phyloP scores from a whole-genome alignment of 768 basidiomycete genomes.

The Phylloporus scabripes region DNA sequence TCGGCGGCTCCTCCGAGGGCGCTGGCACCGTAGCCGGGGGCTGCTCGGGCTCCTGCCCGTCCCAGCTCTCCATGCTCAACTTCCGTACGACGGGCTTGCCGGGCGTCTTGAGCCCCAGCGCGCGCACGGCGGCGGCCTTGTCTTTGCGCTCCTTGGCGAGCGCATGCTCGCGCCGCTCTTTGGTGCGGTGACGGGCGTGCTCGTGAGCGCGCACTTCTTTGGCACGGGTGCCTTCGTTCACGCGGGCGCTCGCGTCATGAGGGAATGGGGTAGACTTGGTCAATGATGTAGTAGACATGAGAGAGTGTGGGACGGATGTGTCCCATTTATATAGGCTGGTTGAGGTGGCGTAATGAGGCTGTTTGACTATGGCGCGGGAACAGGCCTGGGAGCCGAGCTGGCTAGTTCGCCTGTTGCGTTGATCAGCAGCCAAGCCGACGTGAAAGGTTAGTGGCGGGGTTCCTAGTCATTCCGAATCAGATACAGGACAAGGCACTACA shows the following conservation, averaged over 20 bases:
- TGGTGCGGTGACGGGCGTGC: constrained; percentile 30
- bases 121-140: constrained; percentile 14
- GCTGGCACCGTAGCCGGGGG: neutral
- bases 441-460: constrained; percentile 4
- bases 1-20: constrained; percentile 1
- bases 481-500: constrained; percentile 21
- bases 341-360: constrained; percentile 18
- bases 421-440: constrained; percentile 1
- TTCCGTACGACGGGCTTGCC: constrained; percentile 21
- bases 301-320: constrained; percentile 6
- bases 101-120: constrained; percentile 18
- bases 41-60: constrained; percentile 16
- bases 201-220: constrained; percentile 31
- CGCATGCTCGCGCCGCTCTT: constrained; percentile 29
- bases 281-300: constrained; percentile 29
- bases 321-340: constrained; percentile 30
- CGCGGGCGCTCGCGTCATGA: constrained; percentile 17
- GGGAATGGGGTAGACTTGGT: constrained; percentile 15
- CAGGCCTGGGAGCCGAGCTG: constrained; percentile 16
- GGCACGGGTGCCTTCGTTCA: constrained; percentile 13
- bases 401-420: constrained; percentile 1
- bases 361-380: constrained; percentile 21
- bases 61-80: constrained; percentile 28
- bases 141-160: constrained; percentile 31
- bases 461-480: constrained; percentile 15